Percentiles rank a stretch among this genome's conserved stretches.
Evolutionary conservation across 306 rosid genomes (phyloP).

Genomic region (Fragaria nilgerrensis): DNA sequence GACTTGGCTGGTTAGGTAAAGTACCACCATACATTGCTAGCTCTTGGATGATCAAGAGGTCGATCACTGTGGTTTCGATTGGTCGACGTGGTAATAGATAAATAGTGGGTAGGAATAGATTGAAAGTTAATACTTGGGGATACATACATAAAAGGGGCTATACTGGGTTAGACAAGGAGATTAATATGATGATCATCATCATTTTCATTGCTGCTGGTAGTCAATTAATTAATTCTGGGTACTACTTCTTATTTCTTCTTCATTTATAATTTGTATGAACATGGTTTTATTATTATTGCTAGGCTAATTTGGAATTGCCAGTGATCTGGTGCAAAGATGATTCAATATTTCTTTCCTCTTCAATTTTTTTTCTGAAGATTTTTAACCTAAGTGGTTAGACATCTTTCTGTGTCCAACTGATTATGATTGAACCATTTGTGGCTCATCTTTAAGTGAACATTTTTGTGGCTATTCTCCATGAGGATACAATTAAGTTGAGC

Average conservation of each 20-base stretch:
- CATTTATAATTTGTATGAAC: constrained; percentile 27
- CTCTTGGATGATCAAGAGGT: constrained; percentile 5
- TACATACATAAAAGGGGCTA: constrained; percentile 17
- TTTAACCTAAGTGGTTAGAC: not conserved
- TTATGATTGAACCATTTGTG: constrained; percentile 32
- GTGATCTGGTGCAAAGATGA: constrained; percentile 18
- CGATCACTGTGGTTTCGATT: not conserved
- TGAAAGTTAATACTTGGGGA: constrained; percentile 8
- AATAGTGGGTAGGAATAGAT: constrained; percentile 4
- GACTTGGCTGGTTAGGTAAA: constrained; percentile 55
- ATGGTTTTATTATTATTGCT: constrained; percentile 19
- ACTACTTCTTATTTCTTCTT: not conserved
- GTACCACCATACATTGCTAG: not conserved
- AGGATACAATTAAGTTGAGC: constrained; percentile 33
- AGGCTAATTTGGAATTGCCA: constrained; percentile 25
- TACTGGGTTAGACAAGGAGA: constrained; percentile 31
- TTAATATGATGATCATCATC: constrained; percentile 6
- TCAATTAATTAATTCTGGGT: constrained; percentile 10
- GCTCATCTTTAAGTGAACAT: constrained; percentile 30
- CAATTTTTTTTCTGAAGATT: not conserved
- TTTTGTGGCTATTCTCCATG: constrained; percentile 15
- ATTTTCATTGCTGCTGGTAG: constrained; percentile 19
- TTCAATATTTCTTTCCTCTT: constrained; percentile 19
- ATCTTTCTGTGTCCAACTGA: constrained; percentile 4
- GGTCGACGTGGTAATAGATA: not conserved